Evolutionary conservation across 208 protist species (phyloP).

Genomic region (Trypanosoma cruzi): DNA sequence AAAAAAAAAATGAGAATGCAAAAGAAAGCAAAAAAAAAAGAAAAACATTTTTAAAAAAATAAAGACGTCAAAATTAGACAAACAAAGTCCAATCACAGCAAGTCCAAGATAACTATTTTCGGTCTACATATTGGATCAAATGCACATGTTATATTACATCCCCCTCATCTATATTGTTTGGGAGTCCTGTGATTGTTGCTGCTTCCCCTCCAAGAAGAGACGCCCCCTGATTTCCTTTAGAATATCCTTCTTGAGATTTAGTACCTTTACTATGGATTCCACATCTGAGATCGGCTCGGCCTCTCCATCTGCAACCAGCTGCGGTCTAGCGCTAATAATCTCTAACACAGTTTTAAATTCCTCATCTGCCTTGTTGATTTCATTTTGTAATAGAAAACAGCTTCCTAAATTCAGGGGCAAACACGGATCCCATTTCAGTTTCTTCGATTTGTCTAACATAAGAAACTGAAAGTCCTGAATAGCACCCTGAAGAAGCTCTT

Average conservation of each 20-base stretch:
- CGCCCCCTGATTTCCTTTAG: constrained; percentile 41
- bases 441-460: constrained; percentile 30
- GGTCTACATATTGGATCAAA: neutral
- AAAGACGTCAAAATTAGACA: constrained; percentile 4
- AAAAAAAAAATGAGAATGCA: no score
- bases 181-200: neutral
- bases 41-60: no score
- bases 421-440: constrained; percentile 44
- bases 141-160: neutral
- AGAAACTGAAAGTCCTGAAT: constrained; percentile 54
- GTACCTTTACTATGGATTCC: constrained; percentile 51
- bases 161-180: neutral
- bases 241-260: constrained; percentile 53
- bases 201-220: constrained; percentile 17
- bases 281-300: constrained; percentile 67
- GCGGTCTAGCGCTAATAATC: constrained; percentile 56
- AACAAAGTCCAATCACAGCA: constrained; percentile 7
- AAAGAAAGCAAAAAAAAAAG: no score
- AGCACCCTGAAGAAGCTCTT: constrained; percentile 35
- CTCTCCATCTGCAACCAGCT: constrained; percentile 57
- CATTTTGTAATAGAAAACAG: constrained; percentile 59
- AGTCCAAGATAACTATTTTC: no score
- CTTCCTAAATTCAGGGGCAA: constrained; percentile 74
- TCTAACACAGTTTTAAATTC: constrained; percentile 60
- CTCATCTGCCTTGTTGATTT: constrained; percentile 67